phyloP scores from a whole-genome alignment of 139 green algal genomes.

The Bryopsis sp. region DNA sequence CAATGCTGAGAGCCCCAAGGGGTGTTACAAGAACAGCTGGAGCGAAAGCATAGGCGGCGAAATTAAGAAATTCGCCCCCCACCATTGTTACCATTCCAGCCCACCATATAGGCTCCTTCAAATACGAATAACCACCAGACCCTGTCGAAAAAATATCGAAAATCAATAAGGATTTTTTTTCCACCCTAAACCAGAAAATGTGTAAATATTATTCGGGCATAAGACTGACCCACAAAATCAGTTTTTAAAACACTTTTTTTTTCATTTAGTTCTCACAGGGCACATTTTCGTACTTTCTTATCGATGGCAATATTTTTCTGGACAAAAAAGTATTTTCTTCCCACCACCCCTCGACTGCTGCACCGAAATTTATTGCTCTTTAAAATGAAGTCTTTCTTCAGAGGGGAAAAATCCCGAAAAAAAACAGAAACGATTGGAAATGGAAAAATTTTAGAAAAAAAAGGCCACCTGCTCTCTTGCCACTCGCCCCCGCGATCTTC shows the following conservation, averaged over 20 bases:
- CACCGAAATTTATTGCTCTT: neutral
- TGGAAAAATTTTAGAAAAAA: neutral
- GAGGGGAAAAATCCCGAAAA: neutral
- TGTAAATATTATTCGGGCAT: neutral
- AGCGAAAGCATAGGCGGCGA: conserved; percentile 95
- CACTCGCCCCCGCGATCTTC: conserved; percentile 53
- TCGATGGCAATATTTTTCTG: neutral
- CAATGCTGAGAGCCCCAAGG: conserved; percentile 80
- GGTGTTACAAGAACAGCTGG: conserved; percentile 92
- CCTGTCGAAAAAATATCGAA: conserved; percentile 50
- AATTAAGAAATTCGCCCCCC: conserved; percentile 87
- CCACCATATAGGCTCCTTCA: conserved; percentile 94
- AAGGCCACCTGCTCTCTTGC: conserved; percentile 63
- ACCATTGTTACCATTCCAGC: conserved; percentile 86
- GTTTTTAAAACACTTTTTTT: neutral
- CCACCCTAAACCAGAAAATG: neutral
- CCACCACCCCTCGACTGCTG: neutral
- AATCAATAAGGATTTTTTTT: conserved; percentile 1
- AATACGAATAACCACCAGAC: conserved; percentile 87
- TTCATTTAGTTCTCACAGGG: neutral
- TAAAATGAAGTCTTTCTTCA: neutral
- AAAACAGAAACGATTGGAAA: neutral
- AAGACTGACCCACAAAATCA: neutral
- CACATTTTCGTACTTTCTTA: neutral
- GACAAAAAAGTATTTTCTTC: neutral